Conservation (phyloP, 2,329 filamentous ascomycete species). For the Curvularia hawaiiensis region DNA sequence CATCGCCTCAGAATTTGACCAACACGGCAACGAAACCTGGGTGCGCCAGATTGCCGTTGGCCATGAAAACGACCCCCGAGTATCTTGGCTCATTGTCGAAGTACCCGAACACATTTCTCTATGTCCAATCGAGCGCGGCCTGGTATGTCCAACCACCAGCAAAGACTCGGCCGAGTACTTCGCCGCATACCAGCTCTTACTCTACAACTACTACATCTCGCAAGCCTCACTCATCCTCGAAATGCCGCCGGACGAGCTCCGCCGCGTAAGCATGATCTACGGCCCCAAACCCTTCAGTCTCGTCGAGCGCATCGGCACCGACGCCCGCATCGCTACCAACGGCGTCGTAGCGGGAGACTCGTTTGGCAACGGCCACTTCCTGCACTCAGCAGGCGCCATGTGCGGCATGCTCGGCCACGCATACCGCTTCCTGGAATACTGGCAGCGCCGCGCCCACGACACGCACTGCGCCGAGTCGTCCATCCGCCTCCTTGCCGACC, state of each 20-base stretch:
- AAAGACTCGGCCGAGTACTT: constrained; percentile 23
- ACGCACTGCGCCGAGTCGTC: constrained; percentile 17
- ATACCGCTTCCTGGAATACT: constrained; percentile 23
- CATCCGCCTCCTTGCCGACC: constrained; percentile 20
- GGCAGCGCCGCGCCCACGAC: constrained; percentile 16
- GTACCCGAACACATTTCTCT: constrained; percentile 8
- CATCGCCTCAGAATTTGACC: constrained; percentile 13
- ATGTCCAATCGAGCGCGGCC: constrained; percentile 3
- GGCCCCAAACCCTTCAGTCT: constrained; percentile 26
- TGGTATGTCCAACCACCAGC: constrained; percentile 8
- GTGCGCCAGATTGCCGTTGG: constrained; percentile 12
- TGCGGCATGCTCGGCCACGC: constrained; percentile 25
- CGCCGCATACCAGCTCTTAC: constrained; percentile 21
- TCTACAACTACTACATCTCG: constrained; percentile 25
- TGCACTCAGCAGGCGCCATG: constrained; percentile 24
- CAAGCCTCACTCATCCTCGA: constrained; percentile 23
- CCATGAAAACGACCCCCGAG: constrained; percentile 11
- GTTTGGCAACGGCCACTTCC: constrained; percentile 25
- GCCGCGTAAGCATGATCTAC: constrained; percentile 21
- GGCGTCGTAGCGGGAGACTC: constrained; percentile 23
- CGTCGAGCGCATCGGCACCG: constrained; percentile 19
- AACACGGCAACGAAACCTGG: constrained; percentile 12
- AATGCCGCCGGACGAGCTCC: constrained; percentile 19
- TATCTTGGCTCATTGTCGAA: constrained; percentile 12
- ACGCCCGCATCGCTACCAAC: constrained; percentile 22